Evolutionary conservation across 208 protist genomes (phyloP), one percentile per base, ranked within the genome.

Genomic region (Crithidia expoeki): DNA sequence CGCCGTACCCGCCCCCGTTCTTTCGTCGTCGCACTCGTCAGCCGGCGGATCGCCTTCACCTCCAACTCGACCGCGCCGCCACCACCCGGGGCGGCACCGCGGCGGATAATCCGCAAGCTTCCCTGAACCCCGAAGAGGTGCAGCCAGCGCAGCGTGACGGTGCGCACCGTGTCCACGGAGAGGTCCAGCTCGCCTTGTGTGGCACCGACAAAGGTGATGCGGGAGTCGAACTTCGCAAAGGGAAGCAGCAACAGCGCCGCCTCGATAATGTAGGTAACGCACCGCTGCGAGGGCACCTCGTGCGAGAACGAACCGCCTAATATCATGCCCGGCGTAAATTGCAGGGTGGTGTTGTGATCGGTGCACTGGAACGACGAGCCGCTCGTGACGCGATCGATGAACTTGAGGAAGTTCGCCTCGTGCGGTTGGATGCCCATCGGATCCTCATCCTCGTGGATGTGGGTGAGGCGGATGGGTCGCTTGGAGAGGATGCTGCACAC

Each of bases 351-450:
- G 72, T 94, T 94, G 75, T 90, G 71, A 11, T 94, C 79, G 3
- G 70, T 81, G 53, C 84, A 85, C 69, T 94, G 80, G 40, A 98
- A 83, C 6, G 64, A 72, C 2, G 91, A 94, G 1, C 94, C 94
- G 57, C 87, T 95, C 17, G 94, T 97, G 57, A 98, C 73, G 55
- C 90, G 87, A 63, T 95, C 92, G 44, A 98, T 86, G 53, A 98
- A 96, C 78, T 96, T 95, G 34, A 98, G 78, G 56, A 98, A 98
- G 74, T 97, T 98, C 14, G 86, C 92, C 73, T 98, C 92, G 51
- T 79, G 77, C 2, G 72, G 33, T 68, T 92, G 78, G 61, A 97
- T 83, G 58, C 93, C 93, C 58, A 83, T 75, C 2, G 89, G 87
- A 28, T 93, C 88, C 30, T 85, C 85, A 27, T 89, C 84, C 14